These are phyloP conservation scores for Pseudogymnoascus sp. DNA, from an alignment of 2,329 filamentous ascomycete species.

Conservation along the genomic window DNA sequence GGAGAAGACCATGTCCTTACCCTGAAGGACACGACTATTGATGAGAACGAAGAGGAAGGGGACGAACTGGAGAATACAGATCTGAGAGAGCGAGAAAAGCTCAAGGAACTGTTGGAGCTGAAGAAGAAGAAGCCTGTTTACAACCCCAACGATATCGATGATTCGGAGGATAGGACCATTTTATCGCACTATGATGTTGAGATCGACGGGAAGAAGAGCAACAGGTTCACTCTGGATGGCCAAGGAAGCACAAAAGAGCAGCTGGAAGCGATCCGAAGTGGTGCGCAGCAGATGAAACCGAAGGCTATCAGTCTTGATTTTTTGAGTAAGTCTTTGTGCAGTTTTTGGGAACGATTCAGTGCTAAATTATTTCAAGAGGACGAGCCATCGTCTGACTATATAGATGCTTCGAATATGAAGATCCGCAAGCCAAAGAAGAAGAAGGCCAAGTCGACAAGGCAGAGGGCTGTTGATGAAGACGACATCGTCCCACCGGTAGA, in stretches of 20 bases:
- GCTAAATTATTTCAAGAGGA: conserved; percentile 41
- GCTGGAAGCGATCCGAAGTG: conserved; percentile 42
- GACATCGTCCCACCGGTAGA: conserved; percentile 42
- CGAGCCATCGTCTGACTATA: conserved; percentile 72
- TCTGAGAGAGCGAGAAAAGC: conserved; percentile 62
- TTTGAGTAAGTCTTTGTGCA: conserved; percentile 34
- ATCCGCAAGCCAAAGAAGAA: conserved; percentile 93
- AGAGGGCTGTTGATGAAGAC: conserved; percentile 58
- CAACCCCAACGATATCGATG: conserved; percentile 67
- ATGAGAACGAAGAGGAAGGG: conserved; percentile 74
- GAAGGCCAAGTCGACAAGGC: conserved; percentile 68
- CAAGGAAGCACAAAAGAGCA: conserved; percentile 62
- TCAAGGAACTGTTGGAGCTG: conserved; percentile 67
- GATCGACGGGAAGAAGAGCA: conserved; percentile 81
- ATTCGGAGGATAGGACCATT: conserved; percentile 58
- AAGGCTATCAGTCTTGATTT: conserved; percentile 73
- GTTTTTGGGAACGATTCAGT: conserved; percentile 10
- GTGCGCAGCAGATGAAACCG: conserved; percentile 53
- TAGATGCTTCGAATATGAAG: conserved; percentile 79
- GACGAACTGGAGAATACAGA: conserved; percentile 80
- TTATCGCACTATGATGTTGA: conserved; percentile 93
- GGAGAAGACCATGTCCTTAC: conserved; percentile 84
- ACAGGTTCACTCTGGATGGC: conserved; percentile 78
- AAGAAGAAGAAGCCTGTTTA: conserved; percentile 90
- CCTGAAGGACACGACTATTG: conserved; percentile 84